These are phyloP conservation scores for Plectosphaerella sp. DNA, from an alignment of 2,329 filamentous ascomycete genomes.

Conservation along the genomic window DNA sequence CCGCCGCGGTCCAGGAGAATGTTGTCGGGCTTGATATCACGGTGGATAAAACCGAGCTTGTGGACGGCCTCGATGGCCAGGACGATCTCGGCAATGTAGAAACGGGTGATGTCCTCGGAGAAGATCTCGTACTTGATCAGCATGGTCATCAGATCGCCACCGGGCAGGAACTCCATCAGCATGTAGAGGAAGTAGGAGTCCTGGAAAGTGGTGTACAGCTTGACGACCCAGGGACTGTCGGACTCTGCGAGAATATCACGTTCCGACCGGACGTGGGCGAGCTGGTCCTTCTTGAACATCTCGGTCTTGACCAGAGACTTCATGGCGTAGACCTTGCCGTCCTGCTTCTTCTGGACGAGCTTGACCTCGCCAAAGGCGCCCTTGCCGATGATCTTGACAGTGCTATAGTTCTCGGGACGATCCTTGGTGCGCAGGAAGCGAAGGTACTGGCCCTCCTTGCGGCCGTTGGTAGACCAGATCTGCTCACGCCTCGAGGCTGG, in stretches of 20 bases:
- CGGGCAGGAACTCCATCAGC: constrained; percentile 98
- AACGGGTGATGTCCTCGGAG: constrained; percentile 95
- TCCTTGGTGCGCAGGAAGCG: constrained; percentile 93
- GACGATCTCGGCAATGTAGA: constrained; percentile 98
- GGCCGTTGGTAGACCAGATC: constrained; percentile 78
- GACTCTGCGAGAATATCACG: constrained; percentile 97
- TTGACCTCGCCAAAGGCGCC: constrained; percentile 98
- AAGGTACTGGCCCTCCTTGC: constrained; percentile 87
- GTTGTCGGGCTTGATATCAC: constrained; percentile 99
- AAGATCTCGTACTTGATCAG: constrained; percentile 99
- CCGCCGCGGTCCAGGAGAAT: constrained; percentile 92
- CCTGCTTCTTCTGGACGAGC: constrained; percentile 91
- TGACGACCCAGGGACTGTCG: constrained; percentile 99
- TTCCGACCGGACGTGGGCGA: constrained; percentile 95
- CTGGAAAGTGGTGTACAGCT: constrained; percentile 97
- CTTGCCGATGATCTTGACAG: constrained; percentile 97
- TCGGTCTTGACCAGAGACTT: constrained; percentile 98
- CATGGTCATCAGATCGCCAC: constrained; percentile 99
- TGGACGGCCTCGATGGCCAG: constrained; percentile 98
- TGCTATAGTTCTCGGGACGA: constrained; percentile 89
- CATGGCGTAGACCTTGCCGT: constrained; percentile 96
- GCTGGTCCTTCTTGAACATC: constrained; percentile 99
- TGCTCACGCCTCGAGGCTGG: constrained; percentile 74
- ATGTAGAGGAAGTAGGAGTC: constrained; percentile 96
- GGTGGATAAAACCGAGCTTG: constrained; percentile 96